phyloP scores from a whole-genome alignment of 139 green algal species.

The Micromonas pusilla region DNA sequence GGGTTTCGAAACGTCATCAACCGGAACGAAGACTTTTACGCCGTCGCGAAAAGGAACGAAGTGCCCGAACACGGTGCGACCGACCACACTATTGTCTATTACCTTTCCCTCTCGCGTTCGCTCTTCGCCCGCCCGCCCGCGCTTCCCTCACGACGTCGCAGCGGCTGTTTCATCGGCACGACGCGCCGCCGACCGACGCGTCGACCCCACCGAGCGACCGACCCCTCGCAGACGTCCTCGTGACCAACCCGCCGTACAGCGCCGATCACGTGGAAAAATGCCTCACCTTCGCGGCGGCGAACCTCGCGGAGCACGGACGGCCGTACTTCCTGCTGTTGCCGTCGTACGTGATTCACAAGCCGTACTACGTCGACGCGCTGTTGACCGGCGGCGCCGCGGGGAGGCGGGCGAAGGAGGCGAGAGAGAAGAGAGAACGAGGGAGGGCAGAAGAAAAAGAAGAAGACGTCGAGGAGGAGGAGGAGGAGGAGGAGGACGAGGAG shows the following conservation, averaged over 20 bases:
- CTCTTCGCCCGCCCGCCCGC: too few species aligned
- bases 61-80: constrained; percentile 36
- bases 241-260: constrained; percentile 39
- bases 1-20: constrained; percentile 38
- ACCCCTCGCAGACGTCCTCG: constrained; percentile 34
- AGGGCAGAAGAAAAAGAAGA: neutral
- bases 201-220: too few species aligned
- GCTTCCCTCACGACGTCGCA: too few species aligned
- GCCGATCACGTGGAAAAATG: constrained; percentile 30
- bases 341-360: constrained; percentile 24
- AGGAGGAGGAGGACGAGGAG: neutral
- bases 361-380: constrained; percentile 9
- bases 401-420: neutral
- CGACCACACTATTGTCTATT: too few species aligned
- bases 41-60: neutral
- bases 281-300: constrained; percentile 24
- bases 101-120: too few species aligned
- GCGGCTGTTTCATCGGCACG: too few species aligned
- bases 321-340: constrained; percentile 37
- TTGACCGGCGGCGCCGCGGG: constrained; percentile 10
- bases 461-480: neutral
- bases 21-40: constrained; percentile 36
- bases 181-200: too few species aligned
- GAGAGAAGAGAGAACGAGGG: neutral
- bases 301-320: constrained; percentile 12